Conservation (phyloP, 495 filamentous ascomycete species). For the Podospora comata region DNA sequence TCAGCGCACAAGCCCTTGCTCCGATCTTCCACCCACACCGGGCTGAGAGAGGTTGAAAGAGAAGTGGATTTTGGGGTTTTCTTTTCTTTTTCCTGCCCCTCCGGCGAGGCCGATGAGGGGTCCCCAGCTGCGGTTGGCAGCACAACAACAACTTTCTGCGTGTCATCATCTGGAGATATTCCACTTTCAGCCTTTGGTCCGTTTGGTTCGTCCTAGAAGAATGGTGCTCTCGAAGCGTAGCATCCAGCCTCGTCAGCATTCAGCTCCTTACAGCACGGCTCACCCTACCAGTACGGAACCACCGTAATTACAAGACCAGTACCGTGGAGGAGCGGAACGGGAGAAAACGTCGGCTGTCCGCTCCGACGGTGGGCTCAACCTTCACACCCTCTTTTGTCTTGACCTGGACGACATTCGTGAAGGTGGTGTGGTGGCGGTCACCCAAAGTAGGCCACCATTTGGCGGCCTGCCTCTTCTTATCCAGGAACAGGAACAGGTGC, state of each 20-base stretch:
- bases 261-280: constrained; percentile 1
- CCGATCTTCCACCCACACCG: constrained; percentile 1
- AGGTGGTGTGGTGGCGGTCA: neutral
- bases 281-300: neutral
- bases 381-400: constrained; percentile 7
- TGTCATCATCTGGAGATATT: neutral
- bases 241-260: constrained; percentile 9
- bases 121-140: neutral
- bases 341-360: constrained; percentile 13
- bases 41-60: constrained; percentile 5
- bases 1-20: constrained; percentile 3
- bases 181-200: neutral
- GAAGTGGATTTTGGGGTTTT: neutral
- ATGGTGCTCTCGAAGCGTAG: neutral
- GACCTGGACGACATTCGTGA: neutral
- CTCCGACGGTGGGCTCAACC: constrained; percentile 7
- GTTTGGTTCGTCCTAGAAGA: neutral
- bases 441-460: neutral
- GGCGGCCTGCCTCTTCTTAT: neutral
- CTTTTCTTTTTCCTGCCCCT: neutral
- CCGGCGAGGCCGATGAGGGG: constrained; percentile 12
- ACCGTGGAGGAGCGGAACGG: constrained; percentile 28
- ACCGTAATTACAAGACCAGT: constrained; percentile 6
- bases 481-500: constrained; percentile 5
- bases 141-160: neutral